Base-by-base conservation (phyloP, 2,329 filamentous ascomycete species). In the Tolypocladium sp. region DNA sequence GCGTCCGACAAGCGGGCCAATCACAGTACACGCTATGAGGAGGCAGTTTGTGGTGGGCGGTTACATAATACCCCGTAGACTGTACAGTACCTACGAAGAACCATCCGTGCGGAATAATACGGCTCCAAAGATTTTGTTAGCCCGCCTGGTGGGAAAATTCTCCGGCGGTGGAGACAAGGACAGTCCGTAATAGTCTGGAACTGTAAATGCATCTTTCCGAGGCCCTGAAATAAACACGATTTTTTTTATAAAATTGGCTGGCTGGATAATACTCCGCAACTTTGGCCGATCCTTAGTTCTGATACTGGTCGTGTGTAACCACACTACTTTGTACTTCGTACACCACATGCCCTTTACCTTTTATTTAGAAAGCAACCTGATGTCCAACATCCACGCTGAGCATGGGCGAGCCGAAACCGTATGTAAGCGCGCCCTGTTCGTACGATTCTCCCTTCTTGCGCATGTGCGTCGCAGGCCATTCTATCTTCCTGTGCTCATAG, bases 381-480 rank as follows among this genome's bases (percentile, higher is more conserved):
- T 63, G 60, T 1, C 63, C 63, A 17, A 56, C 56, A 15, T 63
- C 60, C 22, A 64, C 38, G 22, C 63, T 64, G 46, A 64, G 49
- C 63, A 64, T 64, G 1, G 63, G 63, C 3, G 63, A 64, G 54
- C 63, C 63, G 49, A 59, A 64, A 20, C 58, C 58, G 49, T 64
- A 64, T 1, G 58, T 62, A 17, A 58, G 49, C 0, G 63, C 59
- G 1, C 63, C 63, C 30, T 61, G 30, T 5, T 57, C 58, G 35
- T 64, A 64, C 6, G 40, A 46, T 52, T 60, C 58, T 8, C 59
- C 62, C n/a, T 37, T 42, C 35, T 61, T 62, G 35, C 63, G 63
- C 63, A 64, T 64, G 46, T 64, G 62, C 13, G 62, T 62, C 5
- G 63, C 60, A 8, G 62, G 63, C 62, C 62, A 65, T 10, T 58